Conservation (phyloP, 345 rosid genomes). For the Aquilaria yunnanensis region DNA sequence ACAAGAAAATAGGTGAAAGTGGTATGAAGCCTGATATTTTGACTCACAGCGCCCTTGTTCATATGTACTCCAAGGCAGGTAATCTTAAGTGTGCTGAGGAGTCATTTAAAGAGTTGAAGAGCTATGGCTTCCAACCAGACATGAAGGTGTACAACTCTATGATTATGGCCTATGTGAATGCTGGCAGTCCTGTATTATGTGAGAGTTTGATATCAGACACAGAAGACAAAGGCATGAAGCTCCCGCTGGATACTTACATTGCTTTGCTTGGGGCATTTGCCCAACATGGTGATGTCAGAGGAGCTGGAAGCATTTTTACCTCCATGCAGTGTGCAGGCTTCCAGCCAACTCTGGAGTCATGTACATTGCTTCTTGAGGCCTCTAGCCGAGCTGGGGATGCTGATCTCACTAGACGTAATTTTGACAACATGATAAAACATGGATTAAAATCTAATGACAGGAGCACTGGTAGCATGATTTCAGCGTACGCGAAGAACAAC, state of each 20-base stretch:
- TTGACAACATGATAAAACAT: constrained; percentile 48
- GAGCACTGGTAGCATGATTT: constrained; percentile 51
- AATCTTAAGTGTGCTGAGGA: constrained; percentile 60
- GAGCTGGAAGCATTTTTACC: constrained; percentile 36
- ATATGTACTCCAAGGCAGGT: constrained; percentile 69
- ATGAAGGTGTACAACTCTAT: constrained; percentile 48
- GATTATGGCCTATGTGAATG: constrained; percentile 71
- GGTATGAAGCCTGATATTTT: constrained; percentile 59
- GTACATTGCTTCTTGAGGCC: constrained; percentile 58
- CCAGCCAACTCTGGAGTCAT: constrained; percentile 42
- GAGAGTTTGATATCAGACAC: constrained; percentile 51
- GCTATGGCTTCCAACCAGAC: constrained; percentile 63
- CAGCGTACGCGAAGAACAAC: constrained; percentile 56
- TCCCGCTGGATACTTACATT: constrained; percentile 51
- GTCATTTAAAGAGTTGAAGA: constrained; percentile 53
- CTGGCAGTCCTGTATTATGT: constrained; percentile 41
- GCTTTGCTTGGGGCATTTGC: constrained; percentile 68
- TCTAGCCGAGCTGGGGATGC: constrained; percentile 36
- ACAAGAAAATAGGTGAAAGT: constrained; percentile 58
- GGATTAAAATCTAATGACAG: constrained; percentile 65
- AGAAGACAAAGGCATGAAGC: constrained; percentile 42
- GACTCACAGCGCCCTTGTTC: constrained; percentile 43
- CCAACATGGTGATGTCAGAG: constrained; percentile 32
- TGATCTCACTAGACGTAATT: constrained; percentile 51
- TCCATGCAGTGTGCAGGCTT: constrained; percentile 45